These are phyloP conservation scores for Cicer chorassanicum DNA, from an alignment of 306 rosid genomes.

Conservation along the genomic window DNA sequence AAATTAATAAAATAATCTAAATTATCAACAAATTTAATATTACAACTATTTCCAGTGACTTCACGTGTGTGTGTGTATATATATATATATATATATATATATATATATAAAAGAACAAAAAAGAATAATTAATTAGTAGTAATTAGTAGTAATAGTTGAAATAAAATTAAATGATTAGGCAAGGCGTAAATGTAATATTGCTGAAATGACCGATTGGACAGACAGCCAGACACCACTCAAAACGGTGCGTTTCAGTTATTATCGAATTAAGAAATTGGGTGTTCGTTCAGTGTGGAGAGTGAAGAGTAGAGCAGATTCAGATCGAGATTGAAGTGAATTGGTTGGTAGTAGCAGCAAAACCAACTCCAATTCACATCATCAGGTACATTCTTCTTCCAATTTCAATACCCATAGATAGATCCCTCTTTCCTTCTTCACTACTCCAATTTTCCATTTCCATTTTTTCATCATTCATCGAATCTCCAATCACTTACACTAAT, in stretches of 20 bases:
- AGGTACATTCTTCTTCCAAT: not conserved
- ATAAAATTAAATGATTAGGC: too few relatives aligned
- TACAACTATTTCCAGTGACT: too few relatives aligned
- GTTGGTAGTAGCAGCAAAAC: not conserved
- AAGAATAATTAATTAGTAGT: too few relatives aligned
- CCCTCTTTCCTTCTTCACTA: not conserved
- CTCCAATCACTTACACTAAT: not conserved
- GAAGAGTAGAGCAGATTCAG: conserved; percentile 32
- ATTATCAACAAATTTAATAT: too few relatives aligned
- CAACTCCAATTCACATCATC: conserved; percentile 30
- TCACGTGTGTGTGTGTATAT: too few relatives aligned
- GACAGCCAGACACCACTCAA: not conserved
- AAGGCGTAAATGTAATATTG: too few relatives aligned
- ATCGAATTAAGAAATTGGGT: not conserved
- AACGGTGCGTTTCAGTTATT: conserved; percentile 34
- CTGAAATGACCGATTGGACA: too few relatives aligned
- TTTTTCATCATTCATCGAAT: not conserved
- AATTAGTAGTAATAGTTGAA: too few relatives aligned
- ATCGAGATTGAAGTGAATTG: conserved; percentile 45
- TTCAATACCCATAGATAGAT: not conserved
- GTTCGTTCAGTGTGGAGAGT: not conserved
- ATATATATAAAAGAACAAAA: too few relatives aligned
- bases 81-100: too few relatives aligned
- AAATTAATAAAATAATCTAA: too few relatives aligned
- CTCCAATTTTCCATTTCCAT: conserved; percentile 2